Percentiles rank a stretch among this genome's conserved stretches.
Evolutionary conservation across 176 grass and related monocot species (phyloP).

Genomic region (Tillandsia fasciculata): DNA sequence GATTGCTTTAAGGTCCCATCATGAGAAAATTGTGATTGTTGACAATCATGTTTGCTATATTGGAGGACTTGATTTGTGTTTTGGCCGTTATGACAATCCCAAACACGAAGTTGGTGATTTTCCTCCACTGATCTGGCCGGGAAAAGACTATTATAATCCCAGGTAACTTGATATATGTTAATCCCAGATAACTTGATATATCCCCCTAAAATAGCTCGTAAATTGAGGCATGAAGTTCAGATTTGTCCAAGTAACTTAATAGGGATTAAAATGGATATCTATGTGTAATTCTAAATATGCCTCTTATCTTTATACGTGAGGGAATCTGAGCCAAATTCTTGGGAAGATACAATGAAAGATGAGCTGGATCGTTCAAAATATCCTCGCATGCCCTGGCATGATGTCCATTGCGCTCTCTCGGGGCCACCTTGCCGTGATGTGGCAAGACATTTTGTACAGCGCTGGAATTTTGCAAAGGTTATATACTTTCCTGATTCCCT

Average conservation of each 20-base stretch:
- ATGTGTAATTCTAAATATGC: constrained; percentile 12
- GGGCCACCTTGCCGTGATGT: constrained; percentile 74
- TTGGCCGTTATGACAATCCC: constrained; percentile 72
- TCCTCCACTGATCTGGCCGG: constrained; percentile 59
- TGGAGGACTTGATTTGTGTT: constrained; percentile 83
- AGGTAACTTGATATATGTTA: constrained; percentile 31
- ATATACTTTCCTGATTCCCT: constrained; percentile 5
- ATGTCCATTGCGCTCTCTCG: constrained; percentile 77
- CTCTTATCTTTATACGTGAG: constrained; percentile 18
- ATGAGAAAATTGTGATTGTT: constrained; percentile 87
- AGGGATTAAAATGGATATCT: not conserved
- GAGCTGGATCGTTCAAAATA: constrained; percentile 74
- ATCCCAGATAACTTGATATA: not conserved
- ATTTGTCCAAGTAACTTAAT: constrained; percentile 9
- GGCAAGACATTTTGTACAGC: constrained; percentile 84
- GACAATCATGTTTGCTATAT: constrained; percentile 81
- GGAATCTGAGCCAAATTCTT: constrained; percentile 87
- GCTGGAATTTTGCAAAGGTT: constrained; percentile 84
- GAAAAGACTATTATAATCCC: constrained; percentile 91
- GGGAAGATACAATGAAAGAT: constrained; percentile 84
- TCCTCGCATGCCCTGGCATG: constrained; percentile 93
- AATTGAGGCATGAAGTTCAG: not conserved
- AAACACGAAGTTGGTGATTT: constrained; percentile 60
- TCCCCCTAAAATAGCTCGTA: not conserved
- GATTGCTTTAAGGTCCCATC: constrained; percentile 61